These are phyloP conservation scores for Salix exigua DNA, from an alignment of 345 rosid genomes.

Conservation along the genomic window DNA sequence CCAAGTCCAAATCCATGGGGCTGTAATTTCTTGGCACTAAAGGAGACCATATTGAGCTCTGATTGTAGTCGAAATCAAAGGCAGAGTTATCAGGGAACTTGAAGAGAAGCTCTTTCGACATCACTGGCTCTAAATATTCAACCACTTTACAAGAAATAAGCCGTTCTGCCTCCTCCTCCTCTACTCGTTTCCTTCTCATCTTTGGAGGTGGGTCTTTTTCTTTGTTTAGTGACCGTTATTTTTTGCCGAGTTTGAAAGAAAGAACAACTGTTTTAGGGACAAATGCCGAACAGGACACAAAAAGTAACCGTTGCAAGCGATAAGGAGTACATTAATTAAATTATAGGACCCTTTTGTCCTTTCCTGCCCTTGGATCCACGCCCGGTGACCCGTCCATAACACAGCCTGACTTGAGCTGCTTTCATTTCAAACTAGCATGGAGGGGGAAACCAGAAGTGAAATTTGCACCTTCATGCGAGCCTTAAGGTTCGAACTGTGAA, in stretches of 20 bases:
- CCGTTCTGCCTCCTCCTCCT: conserved; percentile 34
- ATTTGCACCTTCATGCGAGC: no score
- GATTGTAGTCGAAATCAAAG: conserved; percentile 64
- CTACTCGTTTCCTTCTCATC: conserved; percentile 10
- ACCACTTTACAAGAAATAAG: conserved; percentile 54
- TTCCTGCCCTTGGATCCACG: no score
- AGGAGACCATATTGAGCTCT: conserved; percentile 95
- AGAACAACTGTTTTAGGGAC: not conserved
- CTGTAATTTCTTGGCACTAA: conserved; percentile 53
- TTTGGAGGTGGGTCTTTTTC: not conserved
- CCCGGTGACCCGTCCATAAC: no score
- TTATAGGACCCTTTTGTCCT: no score
- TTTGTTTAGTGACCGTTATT: conserved; percentile 13
- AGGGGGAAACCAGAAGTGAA: no score
- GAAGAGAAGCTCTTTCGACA: conserved; percentile 71
- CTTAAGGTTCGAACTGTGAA: no score
- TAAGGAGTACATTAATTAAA: not conserved
- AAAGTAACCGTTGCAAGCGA: not conserved
- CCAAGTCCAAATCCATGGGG: conserved; percentile 36
- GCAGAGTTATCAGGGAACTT: conserved; percentile 81
- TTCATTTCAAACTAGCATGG: no score
- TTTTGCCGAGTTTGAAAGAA: not conserved
- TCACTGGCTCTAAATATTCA: conserved; percentile 65
- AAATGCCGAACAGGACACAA: not conserved
- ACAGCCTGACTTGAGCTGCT: no score